A percentile compares a stretch with the other conserved stretches of the same genome.
Conservation (phyloP, 257 asterid species). For the Galeopsis tetrahit region DNA sequence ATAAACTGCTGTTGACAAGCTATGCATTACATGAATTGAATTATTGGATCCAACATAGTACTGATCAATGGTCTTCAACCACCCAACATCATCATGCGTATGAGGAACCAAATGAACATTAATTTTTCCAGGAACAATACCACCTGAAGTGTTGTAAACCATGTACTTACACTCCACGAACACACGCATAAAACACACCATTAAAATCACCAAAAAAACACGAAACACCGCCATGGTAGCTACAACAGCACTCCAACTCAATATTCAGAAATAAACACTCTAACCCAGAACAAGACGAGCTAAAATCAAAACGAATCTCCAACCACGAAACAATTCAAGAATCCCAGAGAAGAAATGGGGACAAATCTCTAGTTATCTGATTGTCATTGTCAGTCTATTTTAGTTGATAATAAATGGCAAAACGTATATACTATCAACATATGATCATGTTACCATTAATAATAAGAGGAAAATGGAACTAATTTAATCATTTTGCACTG, state of each 20-base stretch:
- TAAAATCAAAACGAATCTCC: background rate
- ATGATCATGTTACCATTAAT: slow-evolving; percentile 16
- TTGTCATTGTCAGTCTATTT: slow-evolving; percentile 10
- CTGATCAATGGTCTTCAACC: slow-evolving; percentile 97
- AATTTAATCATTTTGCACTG: no score
- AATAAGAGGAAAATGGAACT: background rate
- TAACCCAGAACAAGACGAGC: slow-evolving; percentile 21
- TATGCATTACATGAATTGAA: slow-evolving; percentile 68
- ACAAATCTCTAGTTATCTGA: background rate
- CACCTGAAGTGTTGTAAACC: slow-evolving; percentile 77
- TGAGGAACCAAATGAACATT: slow-evolving; percentile 98
- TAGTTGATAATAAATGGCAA: slow-evolving; percentile 9
- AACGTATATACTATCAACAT: slow-evolving; percentile 4
- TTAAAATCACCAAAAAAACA: slow-evolving; percentile 37
- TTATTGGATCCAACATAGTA: slow-evolving; percentile 95
- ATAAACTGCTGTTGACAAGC: background rate
- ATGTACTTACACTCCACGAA: slow-evolving; percentile 68
- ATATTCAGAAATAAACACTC: slow-evolving; percentile 28
- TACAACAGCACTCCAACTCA: slow-evolving; percentile 18
- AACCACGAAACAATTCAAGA: slow-evolving; percentile 30
- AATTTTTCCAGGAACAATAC: slow-evolving; percentile 65
- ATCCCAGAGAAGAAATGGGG: background rate
- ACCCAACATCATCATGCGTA: slow-evolving; percentile 96
- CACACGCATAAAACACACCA: slow-evolving; percentile 40
- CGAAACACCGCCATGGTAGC: slow-evolving; percentile 46